Conservation (phyloP, 306 rosid species). For the Pueraria montana region DNA sequence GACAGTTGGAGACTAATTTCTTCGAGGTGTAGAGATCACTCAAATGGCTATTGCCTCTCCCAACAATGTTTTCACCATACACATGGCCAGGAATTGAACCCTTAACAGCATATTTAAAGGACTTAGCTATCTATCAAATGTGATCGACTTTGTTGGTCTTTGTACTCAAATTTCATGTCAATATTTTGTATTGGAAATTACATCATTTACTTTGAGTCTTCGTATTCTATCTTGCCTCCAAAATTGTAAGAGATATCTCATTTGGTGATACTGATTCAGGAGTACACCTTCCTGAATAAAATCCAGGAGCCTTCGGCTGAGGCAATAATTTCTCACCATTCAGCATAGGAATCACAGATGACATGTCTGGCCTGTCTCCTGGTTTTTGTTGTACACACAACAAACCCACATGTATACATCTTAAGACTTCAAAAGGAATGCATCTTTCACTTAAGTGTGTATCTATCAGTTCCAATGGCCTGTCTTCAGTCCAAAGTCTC, state of each 20-base stretch:
- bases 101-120: too few relatives aligned
- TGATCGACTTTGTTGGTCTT: neutral
- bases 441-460: neutral
- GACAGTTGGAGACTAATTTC: too few relatives aligned
- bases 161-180: neutral
- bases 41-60: too few relatives aligned
- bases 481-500: neutral
- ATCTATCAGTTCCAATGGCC: constrained; percentile 3
- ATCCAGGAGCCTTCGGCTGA: neutral
- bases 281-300: neutral
- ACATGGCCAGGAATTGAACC: too few relatives aligned
- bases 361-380: neutral
- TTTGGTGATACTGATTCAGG: neutral
- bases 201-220: too few relatives aligned
- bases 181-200: neutral
- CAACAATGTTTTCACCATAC: too few relatives aligned
- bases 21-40: too few relatives aligned
- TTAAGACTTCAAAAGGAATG: neutral
- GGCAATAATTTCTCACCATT: constrained; percentile 2
- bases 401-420: neutral
- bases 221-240: too few relatives aligned
- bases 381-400: neutral
- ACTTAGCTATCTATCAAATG: too few relatives aligned
- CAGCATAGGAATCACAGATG: neutral
- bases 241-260: too few relatives aligned